These are phyloP conservation scores for Rehmannia glutinosa DNA, from an alignment of 257 asterid species.

Conservation along the genomic window DNA sequence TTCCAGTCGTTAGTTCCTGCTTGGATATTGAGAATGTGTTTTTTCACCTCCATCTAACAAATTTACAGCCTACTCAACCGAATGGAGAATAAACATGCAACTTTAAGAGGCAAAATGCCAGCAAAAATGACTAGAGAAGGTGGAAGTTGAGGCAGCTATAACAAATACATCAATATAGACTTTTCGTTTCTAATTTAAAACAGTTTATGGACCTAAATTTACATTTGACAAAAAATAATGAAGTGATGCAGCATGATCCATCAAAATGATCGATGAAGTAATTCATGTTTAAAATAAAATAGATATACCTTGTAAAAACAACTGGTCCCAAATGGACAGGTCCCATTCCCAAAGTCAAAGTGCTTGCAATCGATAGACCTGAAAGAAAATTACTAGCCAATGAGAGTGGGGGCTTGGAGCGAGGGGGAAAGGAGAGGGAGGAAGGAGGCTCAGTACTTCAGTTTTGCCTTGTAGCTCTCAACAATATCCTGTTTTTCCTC, in stretches of 20 bases:
- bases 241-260: slow-evolving; percentile 6
- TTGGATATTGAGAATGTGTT: neutral
- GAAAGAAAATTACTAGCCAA: slow-evolving; percentile 18
- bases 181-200: neutral
- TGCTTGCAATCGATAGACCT: slow-evolving; percentile 98
- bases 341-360: slow-evolving; percentile 92
- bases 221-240: neutral
- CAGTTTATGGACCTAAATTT: neutral
- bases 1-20: neutral
- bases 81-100: neutral
- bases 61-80: neutral
- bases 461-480: slow-evolving; percentile 73
- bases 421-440: too few species aligned
- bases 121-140: neutral
- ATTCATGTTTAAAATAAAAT: neutral
- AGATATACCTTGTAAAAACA: slow-evolving; percentile 89
- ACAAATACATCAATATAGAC: neutral
- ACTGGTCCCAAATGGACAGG: slow-evolving; percentile 92
- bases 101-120: neutral
- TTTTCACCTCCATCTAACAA: neutral
- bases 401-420: slow-evolving; percentile 11
- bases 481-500: slow-evolving; percentile 83
- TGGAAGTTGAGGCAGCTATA: neutral
- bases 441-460: slow-evolving; percentile 48
- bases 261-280: neutral